Conservation (phyloP, 805 yeast genomes). For the Ascoidea asiatica region DNA sequence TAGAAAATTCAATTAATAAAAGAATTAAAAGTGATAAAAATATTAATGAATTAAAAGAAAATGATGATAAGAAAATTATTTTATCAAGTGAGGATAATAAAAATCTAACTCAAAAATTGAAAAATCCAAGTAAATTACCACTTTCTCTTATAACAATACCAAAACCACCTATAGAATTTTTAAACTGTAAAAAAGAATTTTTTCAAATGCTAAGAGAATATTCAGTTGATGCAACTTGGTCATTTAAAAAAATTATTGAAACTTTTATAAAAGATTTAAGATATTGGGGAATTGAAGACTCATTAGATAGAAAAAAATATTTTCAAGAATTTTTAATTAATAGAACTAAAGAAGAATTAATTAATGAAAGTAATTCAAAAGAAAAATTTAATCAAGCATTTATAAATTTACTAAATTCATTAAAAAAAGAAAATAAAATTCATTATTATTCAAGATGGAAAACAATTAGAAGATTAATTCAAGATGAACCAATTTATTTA, state of each 20-base stretch:
- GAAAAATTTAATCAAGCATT: conserved; percentile 47
- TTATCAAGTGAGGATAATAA: conserved; percentile 1
- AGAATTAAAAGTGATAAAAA: not conserved
- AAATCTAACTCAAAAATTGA: conserved; percentile 16
- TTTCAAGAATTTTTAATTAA: conserved; percentile 55
- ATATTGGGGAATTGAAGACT: conserved; percentile 56
- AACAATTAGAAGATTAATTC: conserved; percentile 35
- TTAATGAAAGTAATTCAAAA: conserved; percentile 36
- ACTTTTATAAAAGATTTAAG: conserved; percentile 41
- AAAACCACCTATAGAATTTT: conserved; percentile 2
- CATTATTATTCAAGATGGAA: conserved; percentile 49
- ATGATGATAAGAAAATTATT: too few species aligned
- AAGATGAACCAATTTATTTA: conserved; percentile 53
- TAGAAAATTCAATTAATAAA: not conserved
- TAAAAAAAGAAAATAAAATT: conserved; percentile 24
- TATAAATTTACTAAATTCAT: conserved; percentile 26
- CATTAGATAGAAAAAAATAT: conserved; percentile 41
- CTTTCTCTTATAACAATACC: conserved; percentile 2
- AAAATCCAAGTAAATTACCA: conserved; percentile 14
- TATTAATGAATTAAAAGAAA: not conserved
- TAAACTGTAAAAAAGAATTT: conserved; percentile 33
- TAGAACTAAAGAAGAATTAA: conserved; percentile 33
- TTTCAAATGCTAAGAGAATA: conserved; percentile 36
- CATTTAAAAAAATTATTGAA: conserved; percentile 54
- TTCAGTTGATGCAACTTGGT: conserved; percentile 61